phyloP scores from a whole-genome alignment of 805 yeast species.

The Wickerhamiella australiensis region DNA sequence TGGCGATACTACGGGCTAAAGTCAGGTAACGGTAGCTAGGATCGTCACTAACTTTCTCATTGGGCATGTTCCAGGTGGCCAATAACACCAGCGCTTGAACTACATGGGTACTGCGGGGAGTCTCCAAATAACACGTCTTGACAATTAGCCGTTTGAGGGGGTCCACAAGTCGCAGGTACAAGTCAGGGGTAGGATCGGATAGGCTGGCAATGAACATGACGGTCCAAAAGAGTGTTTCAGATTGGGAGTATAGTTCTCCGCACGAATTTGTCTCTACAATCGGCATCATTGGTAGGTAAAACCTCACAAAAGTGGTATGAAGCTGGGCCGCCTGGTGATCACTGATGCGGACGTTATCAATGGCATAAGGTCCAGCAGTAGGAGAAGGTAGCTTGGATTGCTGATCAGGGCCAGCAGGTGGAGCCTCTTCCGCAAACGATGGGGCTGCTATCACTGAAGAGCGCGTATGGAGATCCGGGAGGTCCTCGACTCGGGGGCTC shows the following conservation, averaged over 20 bases:
- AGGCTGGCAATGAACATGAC: conserved; percentile 76
- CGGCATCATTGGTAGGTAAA: conserved; percentile 67
- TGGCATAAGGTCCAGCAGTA: conserved; percentile 20
- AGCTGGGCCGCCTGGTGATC: conserved; percentile 56
- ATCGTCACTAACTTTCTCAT: conserved; percentile 83
- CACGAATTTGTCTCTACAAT: conserved; percentile 61
- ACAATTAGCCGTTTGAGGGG: conserved; percentile 77
- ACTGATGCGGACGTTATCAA: conserved; percentile 65
- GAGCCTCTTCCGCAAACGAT: neutral
- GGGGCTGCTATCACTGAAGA: no score
- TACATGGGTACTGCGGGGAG: conserved; percentile 88
- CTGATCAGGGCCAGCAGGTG: conserved; percentile 1
- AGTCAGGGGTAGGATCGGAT: conserved; percentile 75
- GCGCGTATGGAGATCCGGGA: no score
- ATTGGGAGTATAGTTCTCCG: conserved; percentile 65
- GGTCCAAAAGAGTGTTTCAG: conserved; percentile 81
- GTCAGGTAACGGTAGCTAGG: conserved; percentile 83
- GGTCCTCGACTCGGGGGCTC: neutral
- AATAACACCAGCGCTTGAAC: conserved; percentile 80
- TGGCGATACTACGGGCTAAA: conserved; percentile 68
- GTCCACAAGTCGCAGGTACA: conserved; percentile 63
- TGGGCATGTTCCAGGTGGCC: conserved; percentile 86
- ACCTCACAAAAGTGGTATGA: conserved; percentile 54
- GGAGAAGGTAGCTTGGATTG: conserved; percentile 12
- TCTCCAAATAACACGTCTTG: conserved; percentile 84